phyloP scores from a whole-genome alignment of 139 green algal genomes.

The Mesostigma viride region DNA sequence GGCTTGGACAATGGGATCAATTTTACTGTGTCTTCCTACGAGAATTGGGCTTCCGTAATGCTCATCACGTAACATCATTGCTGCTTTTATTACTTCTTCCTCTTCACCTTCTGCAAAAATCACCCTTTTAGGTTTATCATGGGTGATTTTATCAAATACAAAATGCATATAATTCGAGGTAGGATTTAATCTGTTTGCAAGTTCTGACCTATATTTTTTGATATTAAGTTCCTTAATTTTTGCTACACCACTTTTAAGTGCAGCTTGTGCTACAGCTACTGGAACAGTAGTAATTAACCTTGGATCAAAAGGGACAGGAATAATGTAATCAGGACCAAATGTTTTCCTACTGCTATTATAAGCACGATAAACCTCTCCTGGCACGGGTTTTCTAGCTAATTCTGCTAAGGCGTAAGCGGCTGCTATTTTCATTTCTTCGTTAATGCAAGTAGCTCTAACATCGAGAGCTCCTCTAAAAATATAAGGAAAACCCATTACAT shows the following conservation, averaged over 20 bases:
- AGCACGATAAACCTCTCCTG: background rate
- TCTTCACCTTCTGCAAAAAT: too few species aligned
- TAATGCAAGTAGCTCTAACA: slow-evolving; percentile 20
- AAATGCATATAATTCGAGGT: too few species aligned
- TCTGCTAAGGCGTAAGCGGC: slow-evolving; percentile 34
- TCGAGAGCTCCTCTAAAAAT: slow-evolving; percentile 33
- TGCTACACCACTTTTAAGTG: background rate
- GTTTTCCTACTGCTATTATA: background rate
- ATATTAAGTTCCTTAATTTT: too few species aligned
- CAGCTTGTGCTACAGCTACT: background rate
- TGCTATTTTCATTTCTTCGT: slow-evolving; percentile 41
- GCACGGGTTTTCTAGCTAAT: slow-evolving; percentile 18
- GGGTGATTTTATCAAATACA: too few species aligned
- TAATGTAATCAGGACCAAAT: slow-evolving; percentile 7
- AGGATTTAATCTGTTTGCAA: too few species aligned
- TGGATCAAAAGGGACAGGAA: background rate
- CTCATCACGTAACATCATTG: too few species aligned
- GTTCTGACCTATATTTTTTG: too few species aligned
- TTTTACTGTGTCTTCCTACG: too few species aligned
- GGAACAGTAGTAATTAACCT: background rate
- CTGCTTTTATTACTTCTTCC: too few species aligned
- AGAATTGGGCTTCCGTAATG: too few species aligned
- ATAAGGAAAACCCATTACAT: slow-evolving; percentile 37
- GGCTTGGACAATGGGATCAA: too few species aligned
- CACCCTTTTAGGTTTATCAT: too few species aligned